These are phyloP conservation scores for Nakaseomyces kungkrabaensis DNA, from an alignment of 1,139 yeast genomes.

Conservation along the genomic window DNA sequence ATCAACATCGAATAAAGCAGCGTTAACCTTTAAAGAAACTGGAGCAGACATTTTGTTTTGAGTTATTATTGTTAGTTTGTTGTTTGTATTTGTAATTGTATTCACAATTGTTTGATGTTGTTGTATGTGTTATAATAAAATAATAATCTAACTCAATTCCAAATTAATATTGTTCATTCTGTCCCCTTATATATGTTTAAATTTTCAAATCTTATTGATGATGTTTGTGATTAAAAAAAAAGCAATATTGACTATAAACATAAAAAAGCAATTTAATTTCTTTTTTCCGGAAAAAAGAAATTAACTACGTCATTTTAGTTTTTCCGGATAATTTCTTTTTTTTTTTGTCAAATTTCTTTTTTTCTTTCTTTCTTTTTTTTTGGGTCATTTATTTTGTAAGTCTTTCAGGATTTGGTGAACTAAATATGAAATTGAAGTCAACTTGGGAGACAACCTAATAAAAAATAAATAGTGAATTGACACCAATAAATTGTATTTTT, in stretches of 20 bases:
- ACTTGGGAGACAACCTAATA: too few species aligned
- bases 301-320: neutral
- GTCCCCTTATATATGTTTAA: neutral
- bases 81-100: neutral
- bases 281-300: neutral
- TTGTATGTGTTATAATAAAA: too few species aligned
- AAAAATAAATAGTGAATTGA: too few species aligned
- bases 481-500: too few species aligned
- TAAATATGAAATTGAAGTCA: too few species aligned
- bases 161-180: too few species aligned
- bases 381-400: neutral
- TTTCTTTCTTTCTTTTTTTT: neutral
- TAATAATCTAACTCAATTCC: too few species aligned
- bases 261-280: neutral
- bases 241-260: neutral
- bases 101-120: neutral
- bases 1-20: conserved; percentile 66
- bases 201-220: neutral
- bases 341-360: neutral
- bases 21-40: conserved; percentile 28
- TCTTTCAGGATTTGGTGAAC: too few species aligned
- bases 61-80: neutral
- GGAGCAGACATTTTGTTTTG: conserved; percentile 24
- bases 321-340: neutral
- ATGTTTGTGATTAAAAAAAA: neutral